Evolutionary conservation across 164 flowering plant species (phyloP).

Genomic region (Kalanchoe fedtschenkoi): DNA sequence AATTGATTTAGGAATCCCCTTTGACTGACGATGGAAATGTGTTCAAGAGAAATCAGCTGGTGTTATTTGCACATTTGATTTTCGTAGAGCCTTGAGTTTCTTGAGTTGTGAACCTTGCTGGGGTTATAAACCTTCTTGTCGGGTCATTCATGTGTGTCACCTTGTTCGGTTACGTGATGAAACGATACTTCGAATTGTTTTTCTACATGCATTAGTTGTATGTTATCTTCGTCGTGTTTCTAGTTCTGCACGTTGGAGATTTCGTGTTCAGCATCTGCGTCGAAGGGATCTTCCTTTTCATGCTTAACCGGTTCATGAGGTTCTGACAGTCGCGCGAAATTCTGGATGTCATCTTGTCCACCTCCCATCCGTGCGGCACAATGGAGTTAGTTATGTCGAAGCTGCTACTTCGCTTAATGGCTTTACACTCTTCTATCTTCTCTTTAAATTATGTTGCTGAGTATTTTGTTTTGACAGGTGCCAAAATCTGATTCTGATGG

Average conservation of each 20-base stretch:
- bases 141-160: constrained; percentile 93
- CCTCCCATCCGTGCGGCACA: constrained; percentile 67
- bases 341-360: constrained; percentile 56
- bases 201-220: constrained; percentile 92
- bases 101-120: constrained; percentile 65
- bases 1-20: too few relatives aligned
- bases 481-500: constrained; percentile 70
- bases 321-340: constrained; percentile 71
- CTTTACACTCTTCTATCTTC: background rate
- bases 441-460: constrained; percentile 1
- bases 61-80: too few relatives aligned
- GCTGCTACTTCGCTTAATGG: constrained; percentile 12
- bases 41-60: too few relatives aligned
- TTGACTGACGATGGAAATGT: too few relatives aligned
- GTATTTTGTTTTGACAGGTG: constrained; percentile 34
- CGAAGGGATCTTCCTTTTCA: constrained; percentile 70
- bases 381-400: constrained; percentile 68
- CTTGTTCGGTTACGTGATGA: constrained; percentile 60
- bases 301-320: constrained; percentile 80
- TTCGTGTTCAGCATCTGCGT: constrained; percentile 54
- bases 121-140: constrained; percentile 68
- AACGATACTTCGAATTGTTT: constrained; percentile 62
- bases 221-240: constrained; percentile 56
- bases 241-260: constrained; percentile 85
- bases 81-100: too few relatives aligned